Conservation (phyloP, 2,329 filamentous ascomycete genomes). For the Botrytis hyacinthi region DNA sequence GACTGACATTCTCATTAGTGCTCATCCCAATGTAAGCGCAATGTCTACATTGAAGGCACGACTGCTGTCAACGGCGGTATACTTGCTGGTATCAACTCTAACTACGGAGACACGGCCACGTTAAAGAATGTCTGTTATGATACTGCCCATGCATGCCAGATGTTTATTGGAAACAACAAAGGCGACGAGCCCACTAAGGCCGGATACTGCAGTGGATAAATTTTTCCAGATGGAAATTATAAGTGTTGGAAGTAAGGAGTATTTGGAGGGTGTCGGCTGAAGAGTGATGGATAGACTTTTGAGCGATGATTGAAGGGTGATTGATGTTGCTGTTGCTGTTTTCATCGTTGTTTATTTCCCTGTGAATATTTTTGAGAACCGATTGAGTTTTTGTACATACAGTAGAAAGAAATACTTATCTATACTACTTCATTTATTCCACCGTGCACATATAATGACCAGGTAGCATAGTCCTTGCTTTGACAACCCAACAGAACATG, state of each 20-base stretch:
- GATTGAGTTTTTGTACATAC: neutral
- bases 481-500: neutral
- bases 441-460: neutral
- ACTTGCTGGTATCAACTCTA: slow-evolving; percentile 4
- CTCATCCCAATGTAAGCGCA: neutral
- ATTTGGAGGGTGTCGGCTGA: neutral
- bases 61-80: neutral
- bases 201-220: neutral
- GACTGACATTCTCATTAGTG: neutral
- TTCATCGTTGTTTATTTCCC: neutral
- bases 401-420: neutral
- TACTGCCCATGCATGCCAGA: neutral
- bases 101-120: neutral
- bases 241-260: neutral
- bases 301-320: neutral
- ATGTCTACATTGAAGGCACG: slow-evolving; percentile 1
- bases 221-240: neutral
- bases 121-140: neutral
- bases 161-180: neutral
- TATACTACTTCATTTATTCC: neutral
- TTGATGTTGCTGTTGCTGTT: neutral
- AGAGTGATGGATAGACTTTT: neutral
- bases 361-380: neutral
- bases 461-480: neutral
- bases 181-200: neutral